These are phyloP conservation scores for Plenodomus biglobosus DNA, from an alignment of 2,329 filamentous ascomycete species.

Conservation along the genomic window DNA sequence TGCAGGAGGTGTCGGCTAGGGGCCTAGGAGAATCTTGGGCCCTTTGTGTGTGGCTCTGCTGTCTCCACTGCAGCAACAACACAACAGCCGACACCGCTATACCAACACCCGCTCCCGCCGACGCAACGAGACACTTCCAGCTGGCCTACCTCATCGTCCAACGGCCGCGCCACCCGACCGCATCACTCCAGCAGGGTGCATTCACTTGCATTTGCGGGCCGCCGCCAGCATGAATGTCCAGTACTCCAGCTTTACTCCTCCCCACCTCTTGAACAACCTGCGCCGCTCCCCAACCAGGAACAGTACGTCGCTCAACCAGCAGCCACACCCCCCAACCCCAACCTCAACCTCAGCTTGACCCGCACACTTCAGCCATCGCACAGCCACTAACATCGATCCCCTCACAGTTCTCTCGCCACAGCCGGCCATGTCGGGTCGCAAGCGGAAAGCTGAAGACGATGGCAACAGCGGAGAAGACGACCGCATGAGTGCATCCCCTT, in stretches of 20 bases:
- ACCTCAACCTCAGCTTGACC: too few relatives aligned
- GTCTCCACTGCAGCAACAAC: constrained; percentile 23
- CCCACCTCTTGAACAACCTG: constrained; percentile 59
- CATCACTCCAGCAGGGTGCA: constrained; percentile 14
- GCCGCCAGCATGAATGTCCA: constrained; percentile 60
- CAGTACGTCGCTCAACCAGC: constrained; percentile 50
- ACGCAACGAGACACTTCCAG: neutral
- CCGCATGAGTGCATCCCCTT: constrained; percentile 89
- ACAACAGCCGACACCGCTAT: constrained; percentile 16
- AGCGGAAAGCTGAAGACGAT: constrained; percentile 85
- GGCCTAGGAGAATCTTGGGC: constrained; percentile 10
- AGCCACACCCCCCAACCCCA: constrained; percentile 10
- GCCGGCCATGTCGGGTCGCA: constrained; percentile 57
- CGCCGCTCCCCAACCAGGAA: constrained; percentile 62
- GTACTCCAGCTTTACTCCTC: constrained; percentile 61
- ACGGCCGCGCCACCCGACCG: constrained; percentile 2
- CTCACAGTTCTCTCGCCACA: constrained; percentile 41
- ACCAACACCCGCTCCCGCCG: constrained; percentile 1
- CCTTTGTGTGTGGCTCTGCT: constrained; percentile 19
- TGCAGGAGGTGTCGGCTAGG: constrained; percentile 2
- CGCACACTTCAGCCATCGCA: neutral
- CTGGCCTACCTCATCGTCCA: constrained; percentile 2
- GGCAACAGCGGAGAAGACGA: constrained; percentile 62
- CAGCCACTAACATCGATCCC: constrained; percentile 10
- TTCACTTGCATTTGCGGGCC: constrained; percentile 25